Percentiles rank a stretch among this genome's conserved stretches.
These are phyloP conservation scores for Candida xiaguanensis DNA, from an alignment of 805 yeast species.

Conservation along the genomic window DNA sequence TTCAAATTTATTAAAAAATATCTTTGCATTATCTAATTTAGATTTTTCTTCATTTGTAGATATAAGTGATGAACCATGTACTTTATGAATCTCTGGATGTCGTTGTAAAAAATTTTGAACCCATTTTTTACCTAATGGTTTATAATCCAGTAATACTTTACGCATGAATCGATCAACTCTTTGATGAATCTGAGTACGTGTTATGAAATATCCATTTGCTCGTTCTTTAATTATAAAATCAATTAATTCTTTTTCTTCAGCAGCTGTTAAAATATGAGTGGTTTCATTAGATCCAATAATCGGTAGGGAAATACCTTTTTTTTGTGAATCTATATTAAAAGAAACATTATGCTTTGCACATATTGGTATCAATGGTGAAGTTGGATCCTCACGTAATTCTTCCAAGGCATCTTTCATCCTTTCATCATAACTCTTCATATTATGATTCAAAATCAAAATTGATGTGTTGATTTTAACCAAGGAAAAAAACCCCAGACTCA, in stretches of 20 bases:
- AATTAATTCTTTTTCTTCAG: neutral
- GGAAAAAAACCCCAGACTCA: too few relatives aligned
- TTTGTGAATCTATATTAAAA: neutral
- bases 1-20: too few relatives aligned
- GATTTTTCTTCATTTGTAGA: neutral
- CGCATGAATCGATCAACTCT: neutral
- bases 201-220: neutral
- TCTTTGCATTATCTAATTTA: too few relatives aligned
- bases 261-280: neutral
- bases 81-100: neutral
- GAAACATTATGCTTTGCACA: neutral
- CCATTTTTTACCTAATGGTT: constrained; percentile 4
- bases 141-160: neutral
- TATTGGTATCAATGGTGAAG: neutral
- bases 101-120: neutral
- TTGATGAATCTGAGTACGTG: neutral
- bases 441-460: too few relatives aligned
- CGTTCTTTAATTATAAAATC: neutral
- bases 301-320: constrained; percentile 1
- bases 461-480: too few relatives aligned
- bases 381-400: neutral
- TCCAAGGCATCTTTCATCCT: neutral
- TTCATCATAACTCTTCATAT: too few relatives aligned
- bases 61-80: neutral
- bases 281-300: neutral